phyloP scores from a whole-genome alignment of 306 rosid genomes.

The Lagenaria siceraria region DNA sequence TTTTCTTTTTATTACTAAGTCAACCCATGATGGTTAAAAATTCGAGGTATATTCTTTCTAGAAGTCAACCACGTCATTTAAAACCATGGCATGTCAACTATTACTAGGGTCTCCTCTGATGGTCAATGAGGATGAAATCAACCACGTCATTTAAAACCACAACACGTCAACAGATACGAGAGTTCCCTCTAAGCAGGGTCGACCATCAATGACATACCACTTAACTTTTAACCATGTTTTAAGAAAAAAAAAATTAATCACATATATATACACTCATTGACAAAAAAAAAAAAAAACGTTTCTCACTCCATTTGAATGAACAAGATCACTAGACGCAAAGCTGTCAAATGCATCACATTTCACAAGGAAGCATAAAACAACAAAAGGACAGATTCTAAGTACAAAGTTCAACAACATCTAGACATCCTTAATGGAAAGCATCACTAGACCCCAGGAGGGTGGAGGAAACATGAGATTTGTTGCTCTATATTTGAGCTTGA shows the following conservation, averaged over 20 bases:
- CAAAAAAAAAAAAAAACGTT: no score
- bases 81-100: background rate
- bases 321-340: background rate
- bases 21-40: no score
- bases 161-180: background rate
- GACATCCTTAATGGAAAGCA: background rate
- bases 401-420: background rate
- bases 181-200: background rate
- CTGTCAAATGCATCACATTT: background rate
- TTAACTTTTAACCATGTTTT: no score
- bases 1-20: no score
- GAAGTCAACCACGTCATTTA: background rate
- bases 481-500: background rate
- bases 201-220: no score
- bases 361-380: background rate
- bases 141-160: background rate
- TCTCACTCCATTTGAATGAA: background rate
- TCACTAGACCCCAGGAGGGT: background rate
- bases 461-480: background rate
- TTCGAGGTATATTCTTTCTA: no score
- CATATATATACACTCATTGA: no score
- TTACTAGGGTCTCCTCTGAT: no score
- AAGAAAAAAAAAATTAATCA: no score
- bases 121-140: background rate
- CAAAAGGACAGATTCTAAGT: background rate